Conservation (phyloP, 1,284 basidiomycete species). For the Lentinula novae-zelandiae region DNA sequence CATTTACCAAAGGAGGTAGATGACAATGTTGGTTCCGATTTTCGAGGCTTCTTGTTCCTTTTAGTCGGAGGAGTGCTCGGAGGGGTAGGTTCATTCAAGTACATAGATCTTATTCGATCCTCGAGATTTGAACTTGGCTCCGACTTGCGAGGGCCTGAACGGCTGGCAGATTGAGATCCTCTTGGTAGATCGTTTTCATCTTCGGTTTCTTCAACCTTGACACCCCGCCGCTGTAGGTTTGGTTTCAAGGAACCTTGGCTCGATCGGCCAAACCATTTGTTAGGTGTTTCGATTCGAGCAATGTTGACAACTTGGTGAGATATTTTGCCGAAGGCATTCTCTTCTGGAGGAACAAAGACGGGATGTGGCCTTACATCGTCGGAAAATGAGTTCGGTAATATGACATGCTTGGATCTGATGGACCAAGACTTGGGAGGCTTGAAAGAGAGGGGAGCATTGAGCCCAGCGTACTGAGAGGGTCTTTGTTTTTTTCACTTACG, state of each 20-base stretch:
- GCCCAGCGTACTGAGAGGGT: too few relatives aligned
- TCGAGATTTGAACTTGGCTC: background rate
- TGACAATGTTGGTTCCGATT: background rate
- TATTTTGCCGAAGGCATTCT: background rate
- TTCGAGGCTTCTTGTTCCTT: background rate
- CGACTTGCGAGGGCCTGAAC: background rate
- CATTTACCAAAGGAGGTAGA: background rate
- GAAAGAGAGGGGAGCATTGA: background rate
- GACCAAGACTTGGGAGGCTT: background rate
- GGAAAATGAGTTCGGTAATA: background rate
- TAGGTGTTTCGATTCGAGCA: background rate
- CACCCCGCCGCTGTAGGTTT: background rate
- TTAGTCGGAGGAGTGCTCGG: background rate
- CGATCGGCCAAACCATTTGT: background rate
- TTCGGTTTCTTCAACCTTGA: background rate
- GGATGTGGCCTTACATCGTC: background rate
- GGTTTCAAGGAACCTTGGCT: background rate
- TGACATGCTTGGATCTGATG: background rate
- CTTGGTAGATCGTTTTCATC: background rate
- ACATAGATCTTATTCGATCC: background rate
- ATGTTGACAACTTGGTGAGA: background rate
- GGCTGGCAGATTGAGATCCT: background rate
- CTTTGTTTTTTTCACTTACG: background rate
- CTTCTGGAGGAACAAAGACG: background rate
- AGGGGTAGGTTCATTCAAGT: background rate